Evolutionary conservation across 306 rosid species (phyloP).

Genomic region (Prunus campanulata): DNA sequence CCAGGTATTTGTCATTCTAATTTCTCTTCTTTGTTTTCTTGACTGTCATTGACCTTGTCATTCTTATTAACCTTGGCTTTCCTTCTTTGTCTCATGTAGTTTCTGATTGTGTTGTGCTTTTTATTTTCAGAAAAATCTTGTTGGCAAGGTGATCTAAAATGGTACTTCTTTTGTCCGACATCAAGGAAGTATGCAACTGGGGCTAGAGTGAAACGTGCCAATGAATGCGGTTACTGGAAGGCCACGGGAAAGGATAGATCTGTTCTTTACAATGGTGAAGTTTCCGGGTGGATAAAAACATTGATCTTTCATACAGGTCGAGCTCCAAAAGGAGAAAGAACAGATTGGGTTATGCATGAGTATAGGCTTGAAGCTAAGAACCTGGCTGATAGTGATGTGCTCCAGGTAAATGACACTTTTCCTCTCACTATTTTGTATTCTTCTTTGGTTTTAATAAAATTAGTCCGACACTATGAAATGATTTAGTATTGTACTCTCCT

Average conservation of each 20-base stretch:
- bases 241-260: slow-evolving; percentile 63
- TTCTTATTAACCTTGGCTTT: background rate
- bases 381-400: slow-evolving; percentile 24
- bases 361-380: slow-evolving; percentile 54
- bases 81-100: background rate
- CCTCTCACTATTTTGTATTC: background rate
- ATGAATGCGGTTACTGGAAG: slow-evolving; percentile 69
- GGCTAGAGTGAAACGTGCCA: slow-evolving; percentile 52
- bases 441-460: background rate
- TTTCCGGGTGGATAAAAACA: slow-evolving; percentile 65
- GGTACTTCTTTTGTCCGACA: slow-evolving; percentile 67
- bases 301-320: slow-evolving; percentile 59
- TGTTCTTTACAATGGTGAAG: slow-evolving; percentile 26
- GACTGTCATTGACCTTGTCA: no score
- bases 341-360: slow-evolving; percentile 93
- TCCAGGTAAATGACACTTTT: slow-evolving; percentile 42
- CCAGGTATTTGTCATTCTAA: slow-evolving; percentile 45
- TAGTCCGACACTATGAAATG: background rate
- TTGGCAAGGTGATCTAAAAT: slow-evolving; percentile 49
- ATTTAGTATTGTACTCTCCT: background rate
- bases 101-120: background rate
- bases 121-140: slow-evolving; percentile 43
- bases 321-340: slow-evolving; percentile 57
- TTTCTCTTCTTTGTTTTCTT: background rate
- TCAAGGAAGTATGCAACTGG: slow-evolving; percentile 60